Evolutionary conservation across 352 stramenopile species (phyloP), one percentile per base, ranked within the genome.

Genomic region (Pythium dissotocum): DNA sequence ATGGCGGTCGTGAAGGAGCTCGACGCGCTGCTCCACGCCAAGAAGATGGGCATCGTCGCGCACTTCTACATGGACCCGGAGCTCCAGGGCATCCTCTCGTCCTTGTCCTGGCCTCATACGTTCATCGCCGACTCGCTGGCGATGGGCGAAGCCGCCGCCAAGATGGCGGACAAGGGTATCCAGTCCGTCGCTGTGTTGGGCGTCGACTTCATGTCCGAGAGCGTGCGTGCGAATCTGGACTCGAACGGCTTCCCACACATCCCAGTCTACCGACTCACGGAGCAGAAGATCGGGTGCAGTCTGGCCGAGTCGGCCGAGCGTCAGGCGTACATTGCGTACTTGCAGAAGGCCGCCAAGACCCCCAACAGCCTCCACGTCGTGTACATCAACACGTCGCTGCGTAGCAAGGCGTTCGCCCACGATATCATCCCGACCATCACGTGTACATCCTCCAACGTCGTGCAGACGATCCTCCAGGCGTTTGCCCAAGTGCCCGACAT

Each of bases 41-140:
- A 97, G 66, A 98, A 98, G 62, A 97, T 98, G 79, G 95, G 96
- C 54, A 95, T 99, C 65, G 96, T 99, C 28, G 96, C 96, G 21
- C 97, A 99, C 63, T 99, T 98, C 71, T 99, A 99, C 84, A 99
- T 99, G 97, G 97, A 99, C 82, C 95, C 98, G 2, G 97, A 99
- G 81, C 80, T 99, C 32, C 95, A 99, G 72, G 90, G 90, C 58
- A 80, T 94, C 16, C 65, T 97, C 6, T 91, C 87, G 59, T 87
- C 87, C 49, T 75, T 97, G 4, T 83, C 76, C 57, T 97, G 90
- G 84, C 84, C 89, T 46, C 82, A 98, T 65, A 97, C 98, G 66
- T 93, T 94, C 63, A 98, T 99, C 68, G 94, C 95, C 10, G 96
- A 99, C 80, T 98, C 95, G 36, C 78, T 99, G 8, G 96, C 94